phyloP scores from a whole-genome alignment of 164 flowering plant genomes.

The Tinospora cordifolia region DNA sequence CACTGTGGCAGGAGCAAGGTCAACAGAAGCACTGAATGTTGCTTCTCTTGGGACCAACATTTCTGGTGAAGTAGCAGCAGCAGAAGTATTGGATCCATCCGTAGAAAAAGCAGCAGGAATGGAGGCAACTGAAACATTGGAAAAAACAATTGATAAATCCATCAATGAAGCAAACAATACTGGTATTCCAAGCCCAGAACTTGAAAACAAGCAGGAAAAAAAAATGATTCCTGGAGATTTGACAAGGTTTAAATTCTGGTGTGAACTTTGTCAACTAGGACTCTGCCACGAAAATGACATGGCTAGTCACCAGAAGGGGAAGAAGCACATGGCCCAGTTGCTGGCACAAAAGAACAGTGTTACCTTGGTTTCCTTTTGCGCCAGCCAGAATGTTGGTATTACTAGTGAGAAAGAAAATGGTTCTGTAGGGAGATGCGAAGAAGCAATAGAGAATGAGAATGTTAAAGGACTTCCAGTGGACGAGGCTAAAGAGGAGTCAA shows the following conservation, averaged over 20 bases:
- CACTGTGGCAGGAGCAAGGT: neutral
- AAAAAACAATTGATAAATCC: neutral
- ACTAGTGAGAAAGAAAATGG: too few relatives aligned
- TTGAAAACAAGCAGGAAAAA: neutral
- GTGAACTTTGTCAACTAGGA: constrained; percentile 18
- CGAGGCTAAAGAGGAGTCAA: neutral
- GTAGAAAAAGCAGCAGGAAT: neutral
- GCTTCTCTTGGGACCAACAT: too few relatives aligned
- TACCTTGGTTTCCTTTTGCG: too few relatives aligned
- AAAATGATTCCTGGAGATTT: neutral
- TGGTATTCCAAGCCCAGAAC: neutral
- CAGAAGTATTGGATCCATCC: neutral
- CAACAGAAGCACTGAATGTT: neutral
- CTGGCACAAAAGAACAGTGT: neutral
- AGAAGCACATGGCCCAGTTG: constrained; percentile 15
- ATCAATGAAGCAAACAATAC: neutral
- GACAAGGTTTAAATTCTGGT: constrained; percentile 15
- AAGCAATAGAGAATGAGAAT: too few relatives aligned
- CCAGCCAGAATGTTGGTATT: too few relatives aligned
- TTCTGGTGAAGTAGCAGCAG: neutral
- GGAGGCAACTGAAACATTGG: neutral
- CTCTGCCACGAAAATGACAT: constrained; percentile 6
- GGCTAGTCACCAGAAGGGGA: constrained; percentile 19
- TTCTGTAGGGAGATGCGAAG: too few relatives aligned
- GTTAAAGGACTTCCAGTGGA: too few relatives aligned